A percentile compares a stretch with the other conserved stretches of the same genome.
These are phyloP conservation scores for Aspergillus latus DNA, from an alignment of 2,329 filamentous ascomycete species.

Conservation along the genomic window DNA sequence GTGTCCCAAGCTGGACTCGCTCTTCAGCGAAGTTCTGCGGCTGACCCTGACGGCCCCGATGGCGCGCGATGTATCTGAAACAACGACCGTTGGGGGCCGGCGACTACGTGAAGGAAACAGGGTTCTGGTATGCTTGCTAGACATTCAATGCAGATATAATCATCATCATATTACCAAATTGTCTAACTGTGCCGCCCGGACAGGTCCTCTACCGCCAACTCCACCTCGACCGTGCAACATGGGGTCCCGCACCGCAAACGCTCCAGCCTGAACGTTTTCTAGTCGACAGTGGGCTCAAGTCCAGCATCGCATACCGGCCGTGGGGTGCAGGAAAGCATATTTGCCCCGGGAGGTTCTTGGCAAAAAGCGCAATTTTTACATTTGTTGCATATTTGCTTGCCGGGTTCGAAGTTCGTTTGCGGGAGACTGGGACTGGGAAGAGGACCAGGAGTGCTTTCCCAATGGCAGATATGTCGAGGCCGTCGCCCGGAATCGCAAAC, in stretches of 20 bases:
- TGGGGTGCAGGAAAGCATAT: conserved; percentile 8
- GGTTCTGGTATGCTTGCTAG: background rate
- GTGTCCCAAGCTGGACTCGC: conserved; percentile 4
- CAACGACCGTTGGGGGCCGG: background rate
- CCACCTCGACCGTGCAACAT: conserved; percentile 3
- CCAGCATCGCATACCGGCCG: conserved; percentile 2
- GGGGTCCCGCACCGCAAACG: conserved; percentile 5
- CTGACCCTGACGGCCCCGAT: conserved; percentile 4
- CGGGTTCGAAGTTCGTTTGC: background rate
- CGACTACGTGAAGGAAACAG: background rate
- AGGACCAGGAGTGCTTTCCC: background rate
- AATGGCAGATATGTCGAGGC: background rate
- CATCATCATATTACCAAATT: background rate
- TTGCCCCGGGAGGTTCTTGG: conserved; percentile 5
- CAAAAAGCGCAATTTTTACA: conserved; percentile 1
- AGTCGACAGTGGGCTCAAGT: background rate
- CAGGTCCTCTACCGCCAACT: conserved; percentile 8
- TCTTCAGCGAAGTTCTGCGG: conserved; percentile 8
- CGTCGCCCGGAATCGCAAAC: background rate
- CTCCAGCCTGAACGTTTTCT: conserved; percentile 7
- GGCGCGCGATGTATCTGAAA: background rate
- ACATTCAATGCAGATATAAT: too few relatives aligned
- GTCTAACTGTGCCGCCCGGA: background rate
- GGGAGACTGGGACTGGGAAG: too few relatives aligned
- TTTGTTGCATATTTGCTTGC: conserved; percentile 5